phyloP scores from a whole-genome alignment of 2,329 filamentous ascomycete species.

The Clarireedia hainanense region DNA sequence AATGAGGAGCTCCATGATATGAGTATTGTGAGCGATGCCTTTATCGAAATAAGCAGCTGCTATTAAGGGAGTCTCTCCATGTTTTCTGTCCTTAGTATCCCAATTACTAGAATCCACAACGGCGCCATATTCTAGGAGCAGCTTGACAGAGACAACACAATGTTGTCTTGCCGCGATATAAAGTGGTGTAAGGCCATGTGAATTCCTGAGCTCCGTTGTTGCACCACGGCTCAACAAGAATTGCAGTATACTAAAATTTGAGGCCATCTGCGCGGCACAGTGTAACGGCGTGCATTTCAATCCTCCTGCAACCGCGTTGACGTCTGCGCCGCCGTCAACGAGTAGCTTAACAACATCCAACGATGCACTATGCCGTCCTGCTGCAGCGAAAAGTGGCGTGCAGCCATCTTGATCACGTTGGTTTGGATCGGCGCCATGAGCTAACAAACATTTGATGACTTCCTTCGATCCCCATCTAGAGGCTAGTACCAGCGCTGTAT shows the following conservation, averaged over 20 bases:
- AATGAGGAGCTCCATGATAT: constrained; percentile 5
- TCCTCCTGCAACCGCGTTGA: background rate
- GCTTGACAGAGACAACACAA: constrained; percentile 4
- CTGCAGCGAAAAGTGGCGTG: constrained; percentile 4
- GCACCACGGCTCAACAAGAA: constrained; percentile 4
- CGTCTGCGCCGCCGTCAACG: constrained; percentile 1
- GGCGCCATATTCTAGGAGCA: constrained; percentile 1
- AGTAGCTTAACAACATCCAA: constrained; percentile 3
- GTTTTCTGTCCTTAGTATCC: constrained; percentile 7
- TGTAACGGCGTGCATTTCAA: constrained; percentile 5
- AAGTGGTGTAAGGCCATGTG: constrained; percentile 5
- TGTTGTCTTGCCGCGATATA: constrained; percentile 8
- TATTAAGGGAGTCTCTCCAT: constrained; percentile 9
- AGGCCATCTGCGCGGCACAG: constrained; percentile 1
- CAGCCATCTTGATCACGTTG: constrained; percentile 1
- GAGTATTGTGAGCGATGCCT: constrained; percentile 4
- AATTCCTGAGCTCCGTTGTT: constrained; percentile 3
- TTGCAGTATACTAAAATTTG: background rate
- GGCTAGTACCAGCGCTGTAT: constrained; percentile 6
- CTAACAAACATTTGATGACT: constrained; percentile 6
- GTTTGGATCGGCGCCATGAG: constrained; percentile 3
- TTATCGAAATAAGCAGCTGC: constrained; percentile 7
- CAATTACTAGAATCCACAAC: constrained; percentile 3
- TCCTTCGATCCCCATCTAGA: background rate
- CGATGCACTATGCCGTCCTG: background rate